Conservation (phyloP, 805 yeast species). For the Yamadazyma insecticola region DNA sequence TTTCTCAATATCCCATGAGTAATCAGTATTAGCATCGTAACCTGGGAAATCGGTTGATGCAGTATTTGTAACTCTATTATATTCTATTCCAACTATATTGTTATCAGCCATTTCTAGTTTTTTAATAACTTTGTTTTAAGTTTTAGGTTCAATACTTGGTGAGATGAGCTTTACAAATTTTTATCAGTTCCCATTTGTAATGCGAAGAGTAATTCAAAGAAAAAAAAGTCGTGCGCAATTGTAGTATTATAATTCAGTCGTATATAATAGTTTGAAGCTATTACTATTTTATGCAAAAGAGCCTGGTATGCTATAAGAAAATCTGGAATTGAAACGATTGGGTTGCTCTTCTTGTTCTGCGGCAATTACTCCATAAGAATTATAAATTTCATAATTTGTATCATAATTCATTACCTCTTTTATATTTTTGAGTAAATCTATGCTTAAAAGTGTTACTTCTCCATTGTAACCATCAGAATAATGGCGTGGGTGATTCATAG, state of each 20-base stretch:
- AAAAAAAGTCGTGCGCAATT: too few species aligned
- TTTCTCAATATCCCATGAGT: constrained; percentile 79
- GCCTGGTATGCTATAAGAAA: neutral
- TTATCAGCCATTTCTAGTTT: constrained; percentile 22
- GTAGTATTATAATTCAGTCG: too few species aligned
- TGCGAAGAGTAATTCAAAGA: too few species aligned
- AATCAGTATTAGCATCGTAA: constrained; percentile 49
- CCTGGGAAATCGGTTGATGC: constrained; percentile 93
- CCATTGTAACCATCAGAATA: constrained; percentile 39
- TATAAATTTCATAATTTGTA: constrained; percentile 1
- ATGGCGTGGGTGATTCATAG: constrained; percentile 13
- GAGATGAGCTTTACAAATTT: too few species aligned
- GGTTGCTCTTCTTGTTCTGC: too few species aligned
- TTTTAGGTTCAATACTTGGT: too few species aligned
- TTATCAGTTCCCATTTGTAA: neutral
- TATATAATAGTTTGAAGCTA: too few species aligned
- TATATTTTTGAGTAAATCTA: constrained; percentile 15
- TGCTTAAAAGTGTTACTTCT: constrained; percentile 24
- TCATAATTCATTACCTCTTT: constrained; percentile 7
- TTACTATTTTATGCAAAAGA: neutral
- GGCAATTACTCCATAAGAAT: too few species aligned
- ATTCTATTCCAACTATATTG: constrained; percentile 78
- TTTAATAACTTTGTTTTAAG: too few species aligned
- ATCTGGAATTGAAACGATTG: neutral
- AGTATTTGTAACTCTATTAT: constrained; percentile 87